Conservation (phyloP, 1,284 basidiomycete genomes). For the Chalciporus sp. region DNA sequence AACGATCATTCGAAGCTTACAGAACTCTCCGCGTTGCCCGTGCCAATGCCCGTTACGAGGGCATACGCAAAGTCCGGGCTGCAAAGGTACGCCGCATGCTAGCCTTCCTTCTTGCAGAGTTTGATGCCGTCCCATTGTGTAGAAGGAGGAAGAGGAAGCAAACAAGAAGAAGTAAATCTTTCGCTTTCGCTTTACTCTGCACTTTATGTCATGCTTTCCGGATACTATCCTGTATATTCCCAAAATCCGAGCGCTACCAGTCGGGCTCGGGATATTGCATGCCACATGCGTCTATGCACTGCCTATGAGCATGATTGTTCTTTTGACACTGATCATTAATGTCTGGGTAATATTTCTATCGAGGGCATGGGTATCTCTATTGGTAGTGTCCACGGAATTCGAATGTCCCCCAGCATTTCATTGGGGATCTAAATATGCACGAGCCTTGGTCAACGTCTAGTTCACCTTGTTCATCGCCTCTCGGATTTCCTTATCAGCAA, state of each 20-base stretch:
- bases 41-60: slow-evolving; percentile 84
- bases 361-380: slow-evolving; percentile 22
- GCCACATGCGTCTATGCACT: slow-evolving; percentile 36
- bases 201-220: slow-evolving; percentile 9
- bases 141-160: slow-evolving; percentile 93
- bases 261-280: slow-evolving; percentile 33
- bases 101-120: slow-evolving; percentile 3
- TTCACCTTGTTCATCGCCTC: slow-evolving; percentile 53
- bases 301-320: slow-evolving; percentile 27
- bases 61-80: slow-evolving; percentile 79
- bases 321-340: background rate
- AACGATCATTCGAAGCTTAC: slow-evolving; percentile 90
- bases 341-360: background rate
- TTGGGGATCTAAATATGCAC: background rate
- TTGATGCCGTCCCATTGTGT: slow-evolving; percentile 19
- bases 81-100: slow-evolving; percentile 64
- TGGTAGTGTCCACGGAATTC: background rate
- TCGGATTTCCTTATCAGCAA: slow-evolving; percentile 65
- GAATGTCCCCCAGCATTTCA: background rate
- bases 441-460: slow-evolving; percentile 6
- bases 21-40: slow-evolving; percentile 87
- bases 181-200: slow-evolving; percentile 2
- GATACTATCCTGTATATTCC: slow-evolving; percentile 27
- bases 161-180: slow-evolving; percentile 82
- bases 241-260: slow-evolving; percentile 40